phyloP scores from a whole-genome alignment of 2,329 filamentous ascomycete species.

The Scytalidium sp. region DNA sequence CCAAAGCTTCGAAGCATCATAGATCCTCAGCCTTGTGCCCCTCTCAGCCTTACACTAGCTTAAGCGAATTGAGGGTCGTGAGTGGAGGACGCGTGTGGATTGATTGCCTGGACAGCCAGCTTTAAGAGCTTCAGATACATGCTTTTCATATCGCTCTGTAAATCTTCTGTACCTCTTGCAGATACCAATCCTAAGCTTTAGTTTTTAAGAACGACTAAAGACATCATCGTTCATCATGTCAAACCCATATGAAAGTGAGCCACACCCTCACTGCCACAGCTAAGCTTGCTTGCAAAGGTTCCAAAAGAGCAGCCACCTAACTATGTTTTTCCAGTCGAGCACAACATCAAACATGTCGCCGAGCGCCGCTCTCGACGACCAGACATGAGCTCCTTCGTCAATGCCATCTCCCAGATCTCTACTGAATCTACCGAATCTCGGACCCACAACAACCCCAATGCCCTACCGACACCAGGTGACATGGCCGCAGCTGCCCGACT shows the following conservation, averaged over 20 bases:
- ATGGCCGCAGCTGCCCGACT: conserved; percentile 55
- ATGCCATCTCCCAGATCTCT: conserved; percentile 43
- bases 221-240: conserved; percentile 40
- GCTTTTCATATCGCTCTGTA: no score
- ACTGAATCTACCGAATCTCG: conserved; percentile 22
- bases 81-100: not conserved
- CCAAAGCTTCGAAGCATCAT: not conserved
- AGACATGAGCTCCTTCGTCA: conserved; percentile 63
- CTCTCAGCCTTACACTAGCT: not conserved
- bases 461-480: conserved; percentile 58
- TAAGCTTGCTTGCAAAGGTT: not conserved
- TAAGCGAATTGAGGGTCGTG: not conserved
- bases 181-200: no score
- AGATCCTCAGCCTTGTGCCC: not conserved
- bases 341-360: conserved; percentile 51
- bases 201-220: no score
- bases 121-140: no score
- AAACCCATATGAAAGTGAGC: conserved; percentile 54
- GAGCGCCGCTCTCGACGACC: conserved; percentile 44
- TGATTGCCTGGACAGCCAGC: not conserved
- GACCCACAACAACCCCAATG: conserved; percentile 47
- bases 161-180: no score
- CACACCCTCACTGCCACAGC: conserved; percentile 6
- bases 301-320: not conserved
- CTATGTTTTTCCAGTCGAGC: conserved; percentile 49